A percentile compares a stretch with the other conserved stretches of the same genome.
phyloP scores from a whole-genome alignment of 2,329 filamentous ascomycete genomes.

The Chaetomium globosum region DNA sequence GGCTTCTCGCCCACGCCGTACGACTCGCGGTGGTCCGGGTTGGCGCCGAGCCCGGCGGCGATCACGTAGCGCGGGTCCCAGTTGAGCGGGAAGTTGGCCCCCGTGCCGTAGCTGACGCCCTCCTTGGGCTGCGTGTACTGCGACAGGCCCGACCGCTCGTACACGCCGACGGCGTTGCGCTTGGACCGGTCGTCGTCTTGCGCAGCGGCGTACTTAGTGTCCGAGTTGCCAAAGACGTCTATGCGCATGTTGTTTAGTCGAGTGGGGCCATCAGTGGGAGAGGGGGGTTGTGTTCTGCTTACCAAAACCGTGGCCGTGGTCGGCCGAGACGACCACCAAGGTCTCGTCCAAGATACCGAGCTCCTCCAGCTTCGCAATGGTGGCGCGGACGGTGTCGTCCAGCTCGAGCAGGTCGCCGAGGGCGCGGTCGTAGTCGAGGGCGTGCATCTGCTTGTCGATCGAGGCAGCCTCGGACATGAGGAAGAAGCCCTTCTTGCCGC shows the following conservation, averaged over 20 bases:
- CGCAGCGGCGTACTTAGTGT: slow-evolving; percentile 73
- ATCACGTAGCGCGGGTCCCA: slow-evolving; percentile 86
- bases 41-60: slow-evolving; percentile 69
- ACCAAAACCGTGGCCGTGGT: slow-evolving; percentile 85
- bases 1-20: slow-evolving; percentile 70
- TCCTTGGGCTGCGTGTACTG: slow-evolving; percentile 67
- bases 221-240: slow-evolving; percentile 73
- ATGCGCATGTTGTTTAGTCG: not conserved
- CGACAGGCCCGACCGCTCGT: slow-evolving; percentile 71
- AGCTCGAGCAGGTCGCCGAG: slow-evolving; percentile 83
- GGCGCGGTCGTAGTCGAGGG: slow-evolving; percentile 80
- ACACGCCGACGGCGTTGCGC: slow-evolving; percentile 73
- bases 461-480: slow-evolving; percentile 85
- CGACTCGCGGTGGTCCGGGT: slow-evolving; percentile 75
- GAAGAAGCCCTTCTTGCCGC: slow-evolving; percentile 75
- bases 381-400: slow-evolving; percentile 79
- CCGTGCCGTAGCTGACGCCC: slow-evolving; percentile 70
- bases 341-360: slow-evolving; percentile 73
- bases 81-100: slow-evolving; percentile 76
- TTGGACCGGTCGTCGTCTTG: slow-evolving; percentile 70
- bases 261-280: not conserved
- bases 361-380: slow-evolving; percentile 67
- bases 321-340: slow-evolving; percentile 78
- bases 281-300: slow-evolving; percentile 28
- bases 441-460: slow-evolving; percentile 90